Evolutionary conservation across 495 filamentous ascomycete genomes (phyloP).

Genomic region (Aspergillus asperescens): DNA sequence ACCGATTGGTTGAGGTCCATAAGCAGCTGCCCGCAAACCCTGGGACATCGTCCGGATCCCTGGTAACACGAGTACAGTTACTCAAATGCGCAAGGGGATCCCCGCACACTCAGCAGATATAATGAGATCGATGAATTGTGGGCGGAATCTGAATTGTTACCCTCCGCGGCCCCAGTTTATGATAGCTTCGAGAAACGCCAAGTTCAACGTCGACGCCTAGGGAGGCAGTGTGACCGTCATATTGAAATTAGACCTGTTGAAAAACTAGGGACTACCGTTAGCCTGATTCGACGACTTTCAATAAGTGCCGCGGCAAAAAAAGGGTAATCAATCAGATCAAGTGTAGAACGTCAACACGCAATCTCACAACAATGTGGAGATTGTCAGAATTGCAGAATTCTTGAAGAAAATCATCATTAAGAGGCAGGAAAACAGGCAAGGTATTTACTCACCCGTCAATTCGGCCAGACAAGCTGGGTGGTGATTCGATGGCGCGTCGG

Average conservation of each 20-base stretch:
- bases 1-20: background rate
- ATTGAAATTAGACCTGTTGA: background rate
- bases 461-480: background rate
- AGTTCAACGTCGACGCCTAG: background rate
- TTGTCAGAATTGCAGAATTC: slow-evolving; percentile 58
- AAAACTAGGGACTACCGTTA: slow-evolving; percentile 2
- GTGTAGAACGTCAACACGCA: slow-evolving; percentile 53
- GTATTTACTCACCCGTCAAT: background rate
- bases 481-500: too few species aligned
- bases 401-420: slow-evolving; percentile 46
- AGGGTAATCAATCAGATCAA: slow-evolving; percentile 44
- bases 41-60: slow-evolving; percentile 71
- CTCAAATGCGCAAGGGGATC: slow-evolving; percentile 39
- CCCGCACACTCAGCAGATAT: slow-evolving; percentile 37
- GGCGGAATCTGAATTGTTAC: slow-evolving; percentile 37
- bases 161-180: background rate
- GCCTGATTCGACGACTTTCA: slow-evolving; percentile 7
- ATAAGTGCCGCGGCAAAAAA: background rate
- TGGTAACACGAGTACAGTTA: slow-evolving; percentile 52
- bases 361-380: slow-evolving; percentile 42
- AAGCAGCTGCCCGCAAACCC: background rate
- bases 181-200: background rate
- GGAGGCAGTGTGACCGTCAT: slow-evolving; percentile 3
- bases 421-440: background rate
- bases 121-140: slow-evolving; percentile 41